A percentile compares a stretch with the other conserved stretches of the same genome.
These are phyloP conservation scores for Umbelopsis isabellina DNA, from an alignment of 192 early-diverging fungal genomes.

Conservation along the genomic window DNA sequence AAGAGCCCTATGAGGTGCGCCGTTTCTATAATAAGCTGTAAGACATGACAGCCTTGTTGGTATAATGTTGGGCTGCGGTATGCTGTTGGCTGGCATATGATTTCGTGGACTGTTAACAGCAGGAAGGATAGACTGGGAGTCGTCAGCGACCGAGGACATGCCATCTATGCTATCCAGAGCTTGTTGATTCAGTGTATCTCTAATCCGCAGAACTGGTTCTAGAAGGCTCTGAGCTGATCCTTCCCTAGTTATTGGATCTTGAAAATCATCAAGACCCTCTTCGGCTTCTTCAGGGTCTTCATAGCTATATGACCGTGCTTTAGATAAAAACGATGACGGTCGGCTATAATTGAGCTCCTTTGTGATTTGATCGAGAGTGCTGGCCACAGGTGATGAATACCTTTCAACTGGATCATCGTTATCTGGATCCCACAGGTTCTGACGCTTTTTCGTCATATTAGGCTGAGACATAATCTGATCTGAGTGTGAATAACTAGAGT, in stretches of 20 bases:
- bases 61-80: constrained; percentile 19
- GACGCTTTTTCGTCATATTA: background rate
- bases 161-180: background rate
- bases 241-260: background rate
- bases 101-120: background rate
- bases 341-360: background rate
- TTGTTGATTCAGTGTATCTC: background rate
- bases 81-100: background rate
- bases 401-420: constrained; percentile 1
- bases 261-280: constrained; percentile 1
- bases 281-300: constrained; percentile 11
- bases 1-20: constrained; percentile 1
- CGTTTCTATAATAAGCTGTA: constrained; percentile 8
- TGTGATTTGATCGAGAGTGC: background rate
- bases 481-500: constrained; percentile 6
- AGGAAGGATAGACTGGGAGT: background rate
- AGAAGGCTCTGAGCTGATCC: background rate
- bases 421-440: constrained; percentile 3
- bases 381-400: background rate
- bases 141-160: background rate
- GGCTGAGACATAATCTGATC: background rate
- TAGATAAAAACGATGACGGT: background rate
- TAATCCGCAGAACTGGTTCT: background rate
- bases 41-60: constrained; percentile 9
- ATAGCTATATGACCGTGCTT: background rate